These are phyloP conservation scores for Phytophthora cactorum DNA, from an alignment of 352 stramenopile genomes.

Conservation along the genomic window DNA sequence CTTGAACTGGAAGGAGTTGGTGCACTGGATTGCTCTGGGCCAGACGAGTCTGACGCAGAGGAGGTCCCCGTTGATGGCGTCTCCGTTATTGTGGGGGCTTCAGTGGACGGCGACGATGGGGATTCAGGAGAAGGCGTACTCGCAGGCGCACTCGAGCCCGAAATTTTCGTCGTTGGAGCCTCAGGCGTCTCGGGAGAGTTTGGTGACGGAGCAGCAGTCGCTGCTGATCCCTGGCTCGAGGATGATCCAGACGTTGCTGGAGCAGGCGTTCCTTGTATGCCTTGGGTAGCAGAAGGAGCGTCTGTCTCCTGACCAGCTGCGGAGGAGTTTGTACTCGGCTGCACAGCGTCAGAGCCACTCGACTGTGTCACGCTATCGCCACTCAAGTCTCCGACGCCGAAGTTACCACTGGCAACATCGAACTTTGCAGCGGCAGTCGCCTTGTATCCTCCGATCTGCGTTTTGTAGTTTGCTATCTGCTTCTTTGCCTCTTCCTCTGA, in stretches of 20 bases:
- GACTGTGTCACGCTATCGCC: neutral
- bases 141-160: neutral
- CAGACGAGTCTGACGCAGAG: neutral
- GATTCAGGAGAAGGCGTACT: neutral
- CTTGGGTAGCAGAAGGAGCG: neutral
- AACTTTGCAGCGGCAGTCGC: neutral
- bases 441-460: neutral
- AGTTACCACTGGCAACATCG: neutral
- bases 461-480: neutral
- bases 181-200: neutral
- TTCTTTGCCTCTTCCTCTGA: neutral
- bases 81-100: neutral
- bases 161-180: neutral
- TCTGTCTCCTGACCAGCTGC: neutral
- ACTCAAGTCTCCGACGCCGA: neutral
- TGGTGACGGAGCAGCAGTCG: neutral
- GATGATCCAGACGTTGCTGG: neutral
- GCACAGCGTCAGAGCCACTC: neutral
- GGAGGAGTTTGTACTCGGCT: neutral
- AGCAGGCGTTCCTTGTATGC: neutral
- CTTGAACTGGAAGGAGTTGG: neutral
- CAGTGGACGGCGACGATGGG: neutral
- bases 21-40: neutral
- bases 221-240: neutral
- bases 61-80: neutral